phyloP scores from a whole-genome alignment of 192 early-diverging fungal genomes.

The Pilobolus umbonatus region DNA sequence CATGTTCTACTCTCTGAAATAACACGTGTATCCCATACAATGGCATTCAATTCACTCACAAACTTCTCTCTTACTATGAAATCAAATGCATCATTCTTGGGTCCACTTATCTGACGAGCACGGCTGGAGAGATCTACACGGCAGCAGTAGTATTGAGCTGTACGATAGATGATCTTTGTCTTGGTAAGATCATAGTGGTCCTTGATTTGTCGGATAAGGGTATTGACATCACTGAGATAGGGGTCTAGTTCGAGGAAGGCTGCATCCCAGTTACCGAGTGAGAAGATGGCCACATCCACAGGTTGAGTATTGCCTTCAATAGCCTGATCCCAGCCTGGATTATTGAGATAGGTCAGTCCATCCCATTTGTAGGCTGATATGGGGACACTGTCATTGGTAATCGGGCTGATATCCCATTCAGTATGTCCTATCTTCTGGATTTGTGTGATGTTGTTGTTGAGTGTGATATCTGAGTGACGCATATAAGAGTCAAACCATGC shows the following conservation, averaged over 20 bases:
- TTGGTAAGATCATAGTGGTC: slow-evolving; percentile 19
- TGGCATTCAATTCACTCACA: slow-evolving; percentile 17
- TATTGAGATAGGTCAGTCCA: slow-evolving; percentile 38
- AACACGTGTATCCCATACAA: slow-evolving; percentile 40
- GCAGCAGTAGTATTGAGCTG: slow-evolving; percentile 52
- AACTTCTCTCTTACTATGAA: slow-evolving; percentile 22
- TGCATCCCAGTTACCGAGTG: slow-evolving; percentile 50
- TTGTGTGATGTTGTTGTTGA: slow-evolving; percentile 21
- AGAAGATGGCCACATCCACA: slow-evolving; percentile 32
- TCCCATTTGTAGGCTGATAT: slow-evolving; percentile 44
- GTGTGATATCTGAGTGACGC: slow-evolving; percentile 12
- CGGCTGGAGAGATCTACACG: slow-evolving; percentile 28
- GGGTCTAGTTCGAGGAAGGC: slow-evolving; percentile 33
- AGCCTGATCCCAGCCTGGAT: slow-evolving; percentile 27
- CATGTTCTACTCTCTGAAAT: slow-evolving; percentile 34
- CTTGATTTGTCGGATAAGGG: slow-evolving; percentile 27
- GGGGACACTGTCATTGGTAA: not conserved
- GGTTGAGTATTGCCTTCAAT: slow-evolving; percentile 14
- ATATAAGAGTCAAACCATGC: slow-evolving; percentile 20
- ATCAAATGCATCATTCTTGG: slow-evolving; percentile 28
- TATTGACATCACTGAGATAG: slow-evolving; percentile 25
- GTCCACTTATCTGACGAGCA: slow-evolving; percentile 25
- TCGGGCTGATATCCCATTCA: slow-evolving; percentile 8
- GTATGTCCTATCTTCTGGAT: slow-evolving; percentile 1
- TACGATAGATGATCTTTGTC: slow-evolving; percentile 36